Evolutionary conservation across 2,329 filamentous ascomycete species (phyloP).

Genomic region (Colletotrichum lupini): DNA sequence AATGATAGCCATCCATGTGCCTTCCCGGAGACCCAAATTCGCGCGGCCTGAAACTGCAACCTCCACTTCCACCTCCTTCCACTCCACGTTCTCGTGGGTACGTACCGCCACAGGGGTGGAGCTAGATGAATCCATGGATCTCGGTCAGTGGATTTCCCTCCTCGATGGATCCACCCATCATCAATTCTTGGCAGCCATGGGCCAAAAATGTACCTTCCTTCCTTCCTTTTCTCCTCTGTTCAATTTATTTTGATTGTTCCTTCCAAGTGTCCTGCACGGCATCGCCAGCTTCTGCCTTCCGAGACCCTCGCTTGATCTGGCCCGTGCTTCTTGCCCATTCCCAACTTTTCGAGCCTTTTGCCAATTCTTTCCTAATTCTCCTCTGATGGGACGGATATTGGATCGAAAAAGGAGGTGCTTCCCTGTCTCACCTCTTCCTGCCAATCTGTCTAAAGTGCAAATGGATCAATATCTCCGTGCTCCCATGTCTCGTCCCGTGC

Average conservation of each 20-base stretch:
- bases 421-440: neutral
- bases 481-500: neutral
- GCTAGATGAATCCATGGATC: neutral
- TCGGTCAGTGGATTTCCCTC: neutral
- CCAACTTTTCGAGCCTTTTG: neutral
- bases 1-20: neutral
- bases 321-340: conserved; percentile 7
- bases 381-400: neutral
- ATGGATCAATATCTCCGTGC: neutral
- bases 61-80: conserved; percentile 5
- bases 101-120: neutral
- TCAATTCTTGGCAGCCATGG: conserved; percentile 8
- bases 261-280: conserved; percentile 1
- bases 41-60: conserved; percentile 27
- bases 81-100: neutral
- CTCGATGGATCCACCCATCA: neutral
- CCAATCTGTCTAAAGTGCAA: neutral
- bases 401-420: neutral
- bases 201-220: neutral
- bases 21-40: conserved; percentile 6
- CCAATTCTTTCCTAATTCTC: neutral
- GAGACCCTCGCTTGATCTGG: neutral
- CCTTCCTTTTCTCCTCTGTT: neutral
- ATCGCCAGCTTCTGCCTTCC: neutral
- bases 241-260: conserved; percentile 13